Evolutionary conservation across 768 basidiomycete genomes (phyloP), one percentile per base, ranked within the genome.

Genomic region (Suillus variegatus): DNA sequence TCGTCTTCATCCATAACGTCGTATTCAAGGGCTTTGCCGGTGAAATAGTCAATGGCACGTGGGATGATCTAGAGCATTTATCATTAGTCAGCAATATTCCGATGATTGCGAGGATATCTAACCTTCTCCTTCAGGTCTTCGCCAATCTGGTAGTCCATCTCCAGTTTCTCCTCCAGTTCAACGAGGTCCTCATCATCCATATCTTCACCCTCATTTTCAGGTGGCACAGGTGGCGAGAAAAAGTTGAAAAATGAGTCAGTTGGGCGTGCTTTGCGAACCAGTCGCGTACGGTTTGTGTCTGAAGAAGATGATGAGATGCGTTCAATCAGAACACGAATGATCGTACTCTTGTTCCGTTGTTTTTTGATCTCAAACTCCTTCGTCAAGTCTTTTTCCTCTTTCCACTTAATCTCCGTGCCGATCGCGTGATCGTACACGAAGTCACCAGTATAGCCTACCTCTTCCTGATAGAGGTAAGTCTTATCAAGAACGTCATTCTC

Each of bases 181-280:
- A 94, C 93, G 1, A 97, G 85, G 28, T 94, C 93, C 0, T 94
- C 92, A 2, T 90, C 91, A 0, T 93, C 93, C 22, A 92, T 80
- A 3, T 95, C 93, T 0, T 75, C 76, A 32, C 84, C 87, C 35
- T 79, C 82, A 65, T 93, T 91, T 13, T 91, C 87, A 7, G 84
- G 76, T 4, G 93, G 88, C 28, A 81, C 76, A 18, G 94, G 94
- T 12, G 95, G 94, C 62, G 81, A 80, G 86, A 99, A 99, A 82
- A 99, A 99, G 85, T 95, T 94, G 90, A 99, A 99, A 86, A 99
- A 99, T 16, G 97, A 98, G 41, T 96, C 93, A 7, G 92, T 89
- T 10, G 94, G 93, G 70, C 87, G 89, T 7, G 92, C 90, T 82
- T 98, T 98, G 79, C 89, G 86, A 49, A 92, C 88, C 43, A 93